Conservation (phyloP, 495 filamentous ascomycete genomes). For the Xeromyces bisporus region DNA sequence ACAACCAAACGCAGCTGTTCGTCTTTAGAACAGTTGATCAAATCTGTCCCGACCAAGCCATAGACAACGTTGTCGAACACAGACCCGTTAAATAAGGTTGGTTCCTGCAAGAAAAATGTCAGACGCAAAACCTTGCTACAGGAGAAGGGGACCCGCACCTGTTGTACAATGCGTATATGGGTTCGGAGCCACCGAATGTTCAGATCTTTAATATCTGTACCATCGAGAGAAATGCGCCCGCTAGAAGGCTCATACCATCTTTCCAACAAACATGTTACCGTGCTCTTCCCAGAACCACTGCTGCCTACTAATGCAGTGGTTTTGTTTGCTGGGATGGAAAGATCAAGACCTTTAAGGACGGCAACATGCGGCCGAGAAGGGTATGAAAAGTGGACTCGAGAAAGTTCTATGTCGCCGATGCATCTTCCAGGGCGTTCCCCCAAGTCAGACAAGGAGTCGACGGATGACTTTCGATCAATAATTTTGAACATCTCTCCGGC, state of each 20-base stretch:
- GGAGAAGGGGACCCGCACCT: conserved; percentile 8
- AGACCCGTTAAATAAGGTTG: conserved; percentile 51
- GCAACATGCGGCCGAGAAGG: conserved; percentile 22
- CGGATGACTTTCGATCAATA: conserved; percentile 24
- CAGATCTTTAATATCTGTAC: conserved; percentile 30
- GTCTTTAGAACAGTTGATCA: conserved; percentile 31
- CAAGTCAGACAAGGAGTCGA: conserved; percentile 17
- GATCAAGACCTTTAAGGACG: conserved; percentile 25
- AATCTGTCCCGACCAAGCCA: conserved; percentile 42
- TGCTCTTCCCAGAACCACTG: conserved; percentile 47
- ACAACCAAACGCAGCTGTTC: conserved; percentile 28
- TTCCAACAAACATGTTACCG: conserved; percentile 45
- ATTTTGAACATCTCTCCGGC: conserved; percentile 26
- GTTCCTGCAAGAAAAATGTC: conserved; percentile 24
- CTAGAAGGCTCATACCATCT: conserved; percentile 37
- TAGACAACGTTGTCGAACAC: conserved; percentile 50
- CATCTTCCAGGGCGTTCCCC: conserved; percentile 9
- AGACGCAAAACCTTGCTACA: not conserved
- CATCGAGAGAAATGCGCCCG: conserved; percentile 34
- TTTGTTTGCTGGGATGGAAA: conserved; percentile 25
- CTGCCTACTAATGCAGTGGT: conserved; percentile 42
- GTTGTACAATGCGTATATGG: conserved; percentile 50
- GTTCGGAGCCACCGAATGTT: conserved; percentile 47
- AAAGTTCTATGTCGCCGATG: conserved; percentile 36
- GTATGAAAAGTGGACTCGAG: conserved; percentile 46